A percentile compares a stretch with the other conserved stretches of the same genome.
These are phyloP conservation scores for Euryodendron excelsum DNA, from an alignment of 148 eudicot genomes.

Conservation along the genomic window DNA sequence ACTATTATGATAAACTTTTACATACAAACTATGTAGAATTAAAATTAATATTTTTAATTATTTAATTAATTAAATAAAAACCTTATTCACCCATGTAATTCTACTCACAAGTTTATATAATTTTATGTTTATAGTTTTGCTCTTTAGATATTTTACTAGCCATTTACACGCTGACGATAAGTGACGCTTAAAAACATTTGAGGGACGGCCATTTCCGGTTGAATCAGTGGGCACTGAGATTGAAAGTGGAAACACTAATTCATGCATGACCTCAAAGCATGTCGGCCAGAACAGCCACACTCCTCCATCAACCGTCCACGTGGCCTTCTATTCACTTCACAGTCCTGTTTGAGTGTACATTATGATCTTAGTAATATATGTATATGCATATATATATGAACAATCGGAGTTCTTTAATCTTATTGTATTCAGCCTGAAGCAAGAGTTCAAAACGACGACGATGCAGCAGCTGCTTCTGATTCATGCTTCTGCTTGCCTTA, in stretches of 20 bases:
- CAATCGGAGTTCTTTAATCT: neutral
- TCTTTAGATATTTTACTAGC: too few relatives aligned
- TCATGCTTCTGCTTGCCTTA: neutral
- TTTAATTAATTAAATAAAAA: too few relatives aligned
- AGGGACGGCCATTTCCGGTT: too few relatives aligned
- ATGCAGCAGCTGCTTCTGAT: neutral
- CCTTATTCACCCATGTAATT: too few relatives aligned
- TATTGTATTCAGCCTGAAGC: neutral
- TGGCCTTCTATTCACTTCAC: conserved; percentile 4
- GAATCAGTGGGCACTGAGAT: neutral
- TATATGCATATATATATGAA: neutral
- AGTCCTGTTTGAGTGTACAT: neutral
- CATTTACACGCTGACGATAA: too few relatives aligned
- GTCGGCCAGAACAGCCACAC: conserved; percentile 29
- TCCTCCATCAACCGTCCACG: conserved; percentile 17
- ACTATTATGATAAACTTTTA: too few relatives aligned
- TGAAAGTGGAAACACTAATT: conserved; percentile 29
- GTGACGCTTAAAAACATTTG: too few relatives aligned
- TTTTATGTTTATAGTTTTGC: too few relatives aligned
- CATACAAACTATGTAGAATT: too few relatives aligned
- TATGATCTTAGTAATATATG: too few relatives aligned
- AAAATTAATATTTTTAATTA: too few relatives aligned
- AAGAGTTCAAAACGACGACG: neutral
- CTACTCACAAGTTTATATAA: too few relatives aligned
- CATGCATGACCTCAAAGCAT: conserved; percentile 12